phyloP scores from a whole-genome alignment of 2,329 filamentous ascomycete species.

The Falciphora oryzae region DNA sequence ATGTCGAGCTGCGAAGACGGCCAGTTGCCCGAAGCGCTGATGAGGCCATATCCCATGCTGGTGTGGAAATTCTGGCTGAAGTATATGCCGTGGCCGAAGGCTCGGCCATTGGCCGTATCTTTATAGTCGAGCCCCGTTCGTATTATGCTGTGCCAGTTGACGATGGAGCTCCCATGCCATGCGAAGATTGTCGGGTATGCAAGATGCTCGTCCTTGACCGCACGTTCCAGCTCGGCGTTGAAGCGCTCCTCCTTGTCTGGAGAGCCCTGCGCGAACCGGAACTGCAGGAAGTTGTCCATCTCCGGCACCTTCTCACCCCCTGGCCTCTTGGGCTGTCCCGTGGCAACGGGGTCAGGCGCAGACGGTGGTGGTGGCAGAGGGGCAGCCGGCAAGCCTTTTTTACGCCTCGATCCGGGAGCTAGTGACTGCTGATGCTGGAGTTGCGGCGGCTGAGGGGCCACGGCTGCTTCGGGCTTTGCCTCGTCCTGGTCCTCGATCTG shows the following conservation, averaged over 20 bases:
- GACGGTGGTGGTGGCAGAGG: not conserved
- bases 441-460: not conserved
- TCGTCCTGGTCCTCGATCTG: conserved; percentile 52
- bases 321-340: conserved; percentile 18
- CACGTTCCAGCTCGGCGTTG: conserved; percentile 50
- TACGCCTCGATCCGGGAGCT: not conserved
- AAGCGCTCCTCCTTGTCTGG: conserved; percentile 83
- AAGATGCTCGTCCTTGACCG: conserved; percentile 26
- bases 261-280: conserved; percentile 80
- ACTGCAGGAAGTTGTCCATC: conserved; percentile 68
- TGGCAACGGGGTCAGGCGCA: not conserved
- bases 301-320: conserved; percentile 52
- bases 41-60: conserved; percentile 46
- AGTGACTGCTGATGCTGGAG: not conserved
- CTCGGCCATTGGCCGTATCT: conserved; percentile 55
- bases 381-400: not conserved
- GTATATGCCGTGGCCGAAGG: conserved; percentile 77
- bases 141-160: conserved; percentile 88
- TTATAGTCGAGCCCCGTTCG: conserved; percentile 74
- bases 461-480: not conserved
- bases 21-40: conserved; percentile 42
- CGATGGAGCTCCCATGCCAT: conserved; percentile 73
- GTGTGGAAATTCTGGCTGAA: conserved; percentile 56
- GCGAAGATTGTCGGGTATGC: conserved; percentile 69
- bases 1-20: conserved; percentile 59